Evolutionary conservation across 352 stramenopile genomes (phyloP).

Genomic region (Phytophthora citricola): DNA sequence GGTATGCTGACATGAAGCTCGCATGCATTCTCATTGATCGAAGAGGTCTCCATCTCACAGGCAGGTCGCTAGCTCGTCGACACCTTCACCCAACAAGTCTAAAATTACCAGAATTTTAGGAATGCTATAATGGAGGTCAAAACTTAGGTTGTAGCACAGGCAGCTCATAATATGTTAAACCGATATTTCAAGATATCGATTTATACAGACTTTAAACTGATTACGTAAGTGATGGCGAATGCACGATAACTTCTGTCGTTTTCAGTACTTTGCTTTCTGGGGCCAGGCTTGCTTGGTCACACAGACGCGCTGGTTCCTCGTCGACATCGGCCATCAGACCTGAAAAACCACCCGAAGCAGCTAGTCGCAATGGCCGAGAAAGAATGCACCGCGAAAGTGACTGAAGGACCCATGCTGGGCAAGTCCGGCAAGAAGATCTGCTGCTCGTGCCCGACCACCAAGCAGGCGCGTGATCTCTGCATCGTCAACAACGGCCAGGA

Average conservation of each 20-base stretch:
- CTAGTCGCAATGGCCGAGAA: constrained; percentile 57
- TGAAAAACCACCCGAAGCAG: constrained; percentile 15
- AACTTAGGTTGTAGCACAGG: no score
- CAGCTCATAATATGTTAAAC: no score
- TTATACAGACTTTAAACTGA: constrained; percentile 3
- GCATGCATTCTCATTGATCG: constrained; percentile 18
- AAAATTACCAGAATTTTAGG: neutral
- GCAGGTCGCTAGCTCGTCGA: constrained; percentile 14
- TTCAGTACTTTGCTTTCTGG: constrained; percentile 16
- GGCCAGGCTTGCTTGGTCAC: constrained; percentile 27
- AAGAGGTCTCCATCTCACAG: neutral
- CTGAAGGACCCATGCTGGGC: constrained; percentile 62
- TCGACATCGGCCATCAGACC: constrained; percentile 17
- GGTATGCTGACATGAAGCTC: constrained; percentile 13
- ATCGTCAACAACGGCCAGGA: constrained; percentile 93
- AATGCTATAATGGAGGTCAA: constrained; percentile 16
- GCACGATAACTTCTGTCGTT: constrained; percentile 6
- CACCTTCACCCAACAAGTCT: constrained; percentile 27
- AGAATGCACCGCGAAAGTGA: constrained; percentile 32
- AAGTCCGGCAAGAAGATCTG: constrained; percentile 99
- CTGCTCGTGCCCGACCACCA: constrained; percentile 98
- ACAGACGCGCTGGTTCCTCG: constrained; percentile 17
- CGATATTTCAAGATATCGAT: neutral
- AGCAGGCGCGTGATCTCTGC: constrained; percentile 93
- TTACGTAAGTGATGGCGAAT: neutral